phyloP scores from a whole-genome alignment of 768 basidiomycete genomes.

The Zangia roseola region DNA sequence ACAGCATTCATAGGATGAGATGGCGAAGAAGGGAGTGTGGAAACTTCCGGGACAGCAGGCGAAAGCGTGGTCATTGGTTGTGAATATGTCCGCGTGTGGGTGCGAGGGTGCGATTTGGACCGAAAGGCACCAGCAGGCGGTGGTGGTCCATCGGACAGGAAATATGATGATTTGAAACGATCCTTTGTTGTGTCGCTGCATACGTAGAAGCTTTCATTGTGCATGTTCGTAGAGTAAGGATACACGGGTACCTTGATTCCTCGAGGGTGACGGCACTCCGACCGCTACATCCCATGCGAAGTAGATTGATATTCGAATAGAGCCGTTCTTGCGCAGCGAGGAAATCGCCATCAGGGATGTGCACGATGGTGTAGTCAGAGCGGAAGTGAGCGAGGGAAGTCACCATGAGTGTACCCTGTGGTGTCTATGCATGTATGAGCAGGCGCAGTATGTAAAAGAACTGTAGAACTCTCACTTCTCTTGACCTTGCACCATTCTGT shows the following conservation, averaged over 20 bases:
- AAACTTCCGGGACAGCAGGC: constrained; percentile 18
- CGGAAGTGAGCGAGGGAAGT: constrained; percentile 87
- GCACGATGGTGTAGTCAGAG: constrained; percentile 83
- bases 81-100: constrained; percentile 29
- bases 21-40: constrained; percentile 22
- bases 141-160: constrained; percentile 44
- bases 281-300: constrained; percentile 84
- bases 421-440: constrained; percentile 42
- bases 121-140: constrained; percentile 22
- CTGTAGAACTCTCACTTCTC: constrained; percentile 42
- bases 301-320: constrained; percentile 78
- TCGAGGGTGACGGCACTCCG: constrained; percentile 75
- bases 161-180: constrained; percentile 72
- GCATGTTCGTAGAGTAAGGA: constrained; percentile 6
- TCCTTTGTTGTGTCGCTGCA: constrained; percentile 75
- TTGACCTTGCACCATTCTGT: constrained; percentile 69
- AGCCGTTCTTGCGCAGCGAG: constrained; percentile 61
- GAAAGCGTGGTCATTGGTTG: constrained; percentile 27
- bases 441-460: not conserved
- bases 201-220: constrained; percentile 8
- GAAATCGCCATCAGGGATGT: constrained; percentile 68
- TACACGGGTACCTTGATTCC: constrained; percentile 53
- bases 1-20: constrained; percentile 21
- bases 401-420: constrained; percentile 69
- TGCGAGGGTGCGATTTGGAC: constrained; percentile 30